Evolutionary conservation across 495 filamentous ascomycete genomes (phyloP).

Genomic region (Tuber aestivum): DNA sequence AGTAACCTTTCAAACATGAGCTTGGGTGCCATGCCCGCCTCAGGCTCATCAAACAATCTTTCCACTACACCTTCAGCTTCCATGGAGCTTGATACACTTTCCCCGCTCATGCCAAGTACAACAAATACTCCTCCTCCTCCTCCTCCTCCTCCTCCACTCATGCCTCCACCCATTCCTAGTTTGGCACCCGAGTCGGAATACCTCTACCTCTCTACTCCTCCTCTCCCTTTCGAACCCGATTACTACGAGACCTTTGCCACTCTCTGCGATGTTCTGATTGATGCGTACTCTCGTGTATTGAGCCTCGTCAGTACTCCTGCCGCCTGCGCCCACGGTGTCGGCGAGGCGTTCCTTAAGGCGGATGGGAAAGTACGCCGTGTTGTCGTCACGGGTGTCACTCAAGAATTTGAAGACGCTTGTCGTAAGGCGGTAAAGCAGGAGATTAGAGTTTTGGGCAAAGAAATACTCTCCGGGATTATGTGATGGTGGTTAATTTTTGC

Average conservation of each 20-base stretch:
- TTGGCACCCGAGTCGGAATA: conserved; percentile 61
- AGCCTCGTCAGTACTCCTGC: conserved; percentile 61
- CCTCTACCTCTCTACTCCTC: conserved; percentile 77
- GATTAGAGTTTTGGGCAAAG: conserved; percentile 72
- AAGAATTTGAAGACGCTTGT: conserved; percentile 88
- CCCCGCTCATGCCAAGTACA: conserved; percentile 41
- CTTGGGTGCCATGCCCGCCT: conserved; percentile 12
- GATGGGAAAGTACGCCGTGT: conserved; percentile 79
- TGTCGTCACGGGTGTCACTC: conserved; percentile 73
- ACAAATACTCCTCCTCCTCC: conserved; percentile 23
- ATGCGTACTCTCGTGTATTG: conserved; percentile 77
- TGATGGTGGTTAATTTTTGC: conserved; percentile 42
- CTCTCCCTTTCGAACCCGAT: conserved; percentile 93
- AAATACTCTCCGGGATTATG: conserved; percentile 84
- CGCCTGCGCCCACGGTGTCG: conserved; percentile 57
- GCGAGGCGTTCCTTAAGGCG: conserved; percentile 81
- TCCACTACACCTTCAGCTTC: conserved; percentile 31
- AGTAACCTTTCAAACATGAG: not conserved
- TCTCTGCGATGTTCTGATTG: conserved; percentile 89
- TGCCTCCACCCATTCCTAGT: conserved; percentile 23
- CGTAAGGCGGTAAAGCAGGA: conserved; percentile 68
- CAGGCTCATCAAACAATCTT: conserved; percentile 18
- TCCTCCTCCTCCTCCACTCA: conserved; percentile 25
- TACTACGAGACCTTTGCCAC: conserved; percentile 98
- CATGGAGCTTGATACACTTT: conserved; percentile 48